A percentile compares a stretch with the other conserved stretches of the same genome.
Evolutionary conservation across 352 stramenopile species (phyloP).

Genomic region (Pythium apleroticum): DNA sequence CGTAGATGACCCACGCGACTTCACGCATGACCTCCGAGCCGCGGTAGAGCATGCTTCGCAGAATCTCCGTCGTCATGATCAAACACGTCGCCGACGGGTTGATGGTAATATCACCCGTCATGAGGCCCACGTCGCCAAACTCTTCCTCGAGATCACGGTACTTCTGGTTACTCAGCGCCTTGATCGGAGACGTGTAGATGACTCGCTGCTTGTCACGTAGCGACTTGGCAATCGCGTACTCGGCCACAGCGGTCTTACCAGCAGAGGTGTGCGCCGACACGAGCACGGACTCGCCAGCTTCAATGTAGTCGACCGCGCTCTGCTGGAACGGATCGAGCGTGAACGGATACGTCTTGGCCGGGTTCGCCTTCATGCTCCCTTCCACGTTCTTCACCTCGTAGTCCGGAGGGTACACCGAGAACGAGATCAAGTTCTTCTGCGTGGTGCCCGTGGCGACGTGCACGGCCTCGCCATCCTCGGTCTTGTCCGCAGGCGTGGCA

Average conservation of each 20-base stretch:
- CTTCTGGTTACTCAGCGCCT: constrained; percentile 99
- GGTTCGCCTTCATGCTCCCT: constrained; percentile 56
- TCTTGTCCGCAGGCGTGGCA: constrained; percentile 44
- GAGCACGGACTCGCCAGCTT: constrained; percentile 96
- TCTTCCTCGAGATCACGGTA: constrained; percentile 97
- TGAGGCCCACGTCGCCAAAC: constrained; percentile 96
- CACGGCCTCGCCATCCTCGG: constrained; percentile 44
- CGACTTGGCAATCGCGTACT: constrained; percentile 99
- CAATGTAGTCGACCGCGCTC: constrained; percentile 95
- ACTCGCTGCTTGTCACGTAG: constrained; percentile 92
- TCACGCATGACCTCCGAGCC: constrained; percentile 98
- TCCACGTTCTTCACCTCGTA: constrained; percentile 50
- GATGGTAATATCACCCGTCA: constrained; percentile 99
- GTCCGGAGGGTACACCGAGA: constrained; percentile 89
- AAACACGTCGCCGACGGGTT: constrained; percentile 97
- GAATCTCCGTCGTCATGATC: constrained; percentile 98
- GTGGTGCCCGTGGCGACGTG: constrained; percentile 92
- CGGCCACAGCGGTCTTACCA: constrained; percentile 96
- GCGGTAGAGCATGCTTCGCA: constrained; percentile 98
- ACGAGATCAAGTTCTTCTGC: constrained; percentile 95
- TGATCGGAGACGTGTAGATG: constrained; percentile 99
- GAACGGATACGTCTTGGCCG: constrained; percentile 98
- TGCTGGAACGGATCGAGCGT: constrained; percentile 98
- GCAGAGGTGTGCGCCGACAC: constrained; percentile 98
- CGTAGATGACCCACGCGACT: constrained; percentile 99